Percentiles rank a stretch among this genome's conserved stretches.
Conservation (phyloP, 192 early-diverging fungal species). For the Pilaira anomala region DNA sequence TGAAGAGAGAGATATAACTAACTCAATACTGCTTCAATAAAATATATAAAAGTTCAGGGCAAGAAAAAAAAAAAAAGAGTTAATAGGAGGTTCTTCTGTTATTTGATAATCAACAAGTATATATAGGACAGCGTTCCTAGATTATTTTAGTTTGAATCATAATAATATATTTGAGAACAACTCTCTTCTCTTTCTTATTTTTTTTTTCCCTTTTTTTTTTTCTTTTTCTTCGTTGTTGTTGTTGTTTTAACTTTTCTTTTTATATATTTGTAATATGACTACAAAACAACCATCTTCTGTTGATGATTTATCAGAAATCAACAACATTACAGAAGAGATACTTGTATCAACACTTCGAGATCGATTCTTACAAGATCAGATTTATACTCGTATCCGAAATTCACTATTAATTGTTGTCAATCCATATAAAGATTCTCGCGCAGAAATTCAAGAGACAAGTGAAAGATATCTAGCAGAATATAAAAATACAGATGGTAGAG, state of each 20-base stretch:
- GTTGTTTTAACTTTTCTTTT: not conserved
- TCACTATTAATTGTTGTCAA: conserved; percentile 71
- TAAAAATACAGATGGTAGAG: conserved; percentile 55
- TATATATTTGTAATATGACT: not conserved
- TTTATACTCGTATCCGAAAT: conserved; percentile 68
- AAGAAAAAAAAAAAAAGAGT: not conserved
- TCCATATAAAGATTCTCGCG: conserved; percentile 55
- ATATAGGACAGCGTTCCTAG: conserved; percentile 1
- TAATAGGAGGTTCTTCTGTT: not conserved
- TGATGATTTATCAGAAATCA: conserved; percentile 26
- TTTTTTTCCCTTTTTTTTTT: not conserved
- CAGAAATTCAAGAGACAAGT: conserved; percentile 52
- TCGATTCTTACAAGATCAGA: conserved; percentile 52
- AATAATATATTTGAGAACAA: not conserved
- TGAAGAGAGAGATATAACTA: not conserved
- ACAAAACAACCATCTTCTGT: conserved; percentile 4
- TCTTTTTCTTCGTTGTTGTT: not conserved
- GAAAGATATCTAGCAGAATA: conserved; percentile 76
- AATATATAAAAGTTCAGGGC: not conserved
- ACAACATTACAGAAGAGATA: conserved; percentile 23
- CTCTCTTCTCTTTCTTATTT: not conserved
- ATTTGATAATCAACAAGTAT: not conserved
- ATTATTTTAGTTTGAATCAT: conserved; percentile 11
- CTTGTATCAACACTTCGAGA: conserved; percentile 46
- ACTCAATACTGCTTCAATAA: too few species aligned